Evolutionary conservation across 2,329 filamentous ascomycete genomes (phyloP).

Genomic region (Gaeumannomyces sp.): DNA sequence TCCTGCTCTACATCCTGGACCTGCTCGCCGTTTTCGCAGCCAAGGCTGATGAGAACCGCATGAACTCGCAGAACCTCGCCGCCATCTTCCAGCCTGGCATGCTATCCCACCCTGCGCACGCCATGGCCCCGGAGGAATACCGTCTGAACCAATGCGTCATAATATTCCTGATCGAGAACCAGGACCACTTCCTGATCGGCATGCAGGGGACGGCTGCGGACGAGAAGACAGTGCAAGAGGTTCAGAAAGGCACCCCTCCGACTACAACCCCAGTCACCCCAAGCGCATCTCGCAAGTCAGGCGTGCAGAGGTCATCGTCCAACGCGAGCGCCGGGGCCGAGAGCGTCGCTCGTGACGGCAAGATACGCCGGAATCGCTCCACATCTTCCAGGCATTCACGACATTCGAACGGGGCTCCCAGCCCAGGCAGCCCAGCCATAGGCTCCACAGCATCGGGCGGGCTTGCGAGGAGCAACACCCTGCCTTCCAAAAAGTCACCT

Average conservation of each 20-base stretch:
- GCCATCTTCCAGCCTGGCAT: constrained; percentile 98
- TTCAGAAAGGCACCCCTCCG: constrained; percentile 62
- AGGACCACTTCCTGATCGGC: constrained; percentile 95
- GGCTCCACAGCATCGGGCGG: constrained; percentile 49
- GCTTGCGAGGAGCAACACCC: constrained; percentile 71
- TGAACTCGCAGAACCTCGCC: constrained; percentile 88
- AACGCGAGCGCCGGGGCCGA: constrained; percentile 85
- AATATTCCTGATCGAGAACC: constrained; percentile 96
- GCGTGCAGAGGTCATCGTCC: constrained; percentile 70
- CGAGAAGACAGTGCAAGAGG: constrained; percentile 61
- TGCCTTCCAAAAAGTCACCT: constrained; percentile 85
- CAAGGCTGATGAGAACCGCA: constrained; percentile 93
- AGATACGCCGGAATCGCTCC: constrained; percentile 80
- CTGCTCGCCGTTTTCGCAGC: constrained; percentile 93
- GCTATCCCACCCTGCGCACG: constrained; percentile 86
- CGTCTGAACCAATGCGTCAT: constrained; percentile 92
- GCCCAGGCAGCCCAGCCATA: constrained; percentile 57
- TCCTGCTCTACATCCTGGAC: constrained; percentile 93
- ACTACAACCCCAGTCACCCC: constrained; percentile 42
- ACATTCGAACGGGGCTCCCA: constrained; percentile 64
- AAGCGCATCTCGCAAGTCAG: constrained; percentile 33
- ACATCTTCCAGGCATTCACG: constrained; percentile 84
- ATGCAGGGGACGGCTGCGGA: constrained; percentile 99
- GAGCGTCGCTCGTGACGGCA: constrained; percentile 74
- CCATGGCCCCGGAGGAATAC: constrained; percentile 94